Conservation (phyloP, 306 rosid species). For the Medicago ruthenica region DNA sequence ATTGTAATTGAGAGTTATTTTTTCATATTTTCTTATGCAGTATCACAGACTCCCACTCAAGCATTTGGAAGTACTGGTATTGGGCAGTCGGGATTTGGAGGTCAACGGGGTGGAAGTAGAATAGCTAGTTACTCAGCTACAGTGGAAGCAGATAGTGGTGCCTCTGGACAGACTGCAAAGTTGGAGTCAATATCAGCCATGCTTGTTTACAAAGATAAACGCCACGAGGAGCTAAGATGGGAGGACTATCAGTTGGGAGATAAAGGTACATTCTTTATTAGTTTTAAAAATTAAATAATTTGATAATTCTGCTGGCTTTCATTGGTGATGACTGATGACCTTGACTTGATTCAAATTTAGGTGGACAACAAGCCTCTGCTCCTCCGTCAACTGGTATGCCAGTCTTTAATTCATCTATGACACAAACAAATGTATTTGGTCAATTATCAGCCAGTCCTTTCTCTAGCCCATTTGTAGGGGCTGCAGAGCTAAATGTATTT, state of each 20-base stretch:
- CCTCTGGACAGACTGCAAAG: constrained; percentile 65
- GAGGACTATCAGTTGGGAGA: constrained; percentile 95
- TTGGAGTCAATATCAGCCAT: constrained; percentile 96
- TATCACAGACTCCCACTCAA: constrained; percentile 68
- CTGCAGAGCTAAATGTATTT: constrained; percentile 69
- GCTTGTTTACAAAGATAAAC: constrained; percentile 85
- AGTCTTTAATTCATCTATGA: constrained; percentile 60
- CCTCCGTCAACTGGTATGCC: constrained; percentile 59
- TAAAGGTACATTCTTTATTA: constrained; percentile 59
- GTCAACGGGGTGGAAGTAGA: constrained; percentile 90
- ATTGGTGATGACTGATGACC: constrained; percentile 5
- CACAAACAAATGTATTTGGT: constrained; percentile 64
- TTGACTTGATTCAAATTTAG: constrained; percentile 54
- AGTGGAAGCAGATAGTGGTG: constrained; percentile 72
- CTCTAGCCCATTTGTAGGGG: constrained; percentile 69
- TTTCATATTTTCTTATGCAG: constrained; percentile 50
- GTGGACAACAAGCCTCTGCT: constrained; percentile 77
- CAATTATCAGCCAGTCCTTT: constrained; percentile 76
- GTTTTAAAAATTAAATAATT: constrained; percentile 2
- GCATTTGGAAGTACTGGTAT: constrained; percentile 66
- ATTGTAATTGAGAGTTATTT: constrained; percentile 21
- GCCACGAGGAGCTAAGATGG: constrained; percentile 98
- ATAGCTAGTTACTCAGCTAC: constrained; percentile 72
- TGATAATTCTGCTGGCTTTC: background rate
- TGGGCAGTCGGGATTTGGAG: constrained; percentile 77